Conservation (phyloP, 1,139 yeast genomes). For the Yamadazyma buinensis region DNA sequence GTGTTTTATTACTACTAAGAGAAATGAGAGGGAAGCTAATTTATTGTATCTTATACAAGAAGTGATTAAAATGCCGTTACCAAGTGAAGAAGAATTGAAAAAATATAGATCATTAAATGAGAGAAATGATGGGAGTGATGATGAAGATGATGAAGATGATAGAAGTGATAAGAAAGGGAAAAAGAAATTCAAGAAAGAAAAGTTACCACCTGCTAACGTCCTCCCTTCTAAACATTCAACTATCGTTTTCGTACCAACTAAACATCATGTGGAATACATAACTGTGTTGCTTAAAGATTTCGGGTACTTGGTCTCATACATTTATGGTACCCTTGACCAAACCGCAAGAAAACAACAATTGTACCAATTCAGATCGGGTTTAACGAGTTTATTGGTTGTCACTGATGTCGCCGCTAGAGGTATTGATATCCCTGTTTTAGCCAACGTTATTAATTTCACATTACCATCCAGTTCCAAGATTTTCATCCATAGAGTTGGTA, state of each 20-base stretch:
- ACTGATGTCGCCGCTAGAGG: constrained; percentile 99
- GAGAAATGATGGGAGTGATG: constrained; percentile 43
- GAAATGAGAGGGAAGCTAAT: constrained; percentile 87
- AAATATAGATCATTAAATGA: constrained; percentile 47
- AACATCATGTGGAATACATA: constrained; percentile 94
- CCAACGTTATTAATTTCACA: constrained; percentile 88
- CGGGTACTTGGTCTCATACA: constrained; percentile 84
- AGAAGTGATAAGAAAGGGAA: constrained; percentile 32
- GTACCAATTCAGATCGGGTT: constrained; percentile 77
- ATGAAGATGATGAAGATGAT: constrained; percentile 41
- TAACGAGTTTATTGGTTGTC: constrained; percentile 80
- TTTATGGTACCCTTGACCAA: constrained; percentile 94
- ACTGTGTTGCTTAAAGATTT: constrained; percentile 64
- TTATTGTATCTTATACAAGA: constrained; percentile 72
- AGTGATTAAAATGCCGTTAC: constrained; percentile 80
- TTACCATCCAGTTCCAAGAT: constrained; percentile 91
- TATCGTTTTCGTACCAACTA: constrained; percentile 91
- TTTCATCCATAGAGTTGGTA: constrained; percentile 95
- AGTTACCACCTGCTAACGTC: constrained; percentile 74
- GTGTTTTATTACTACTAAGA: constrained; percentile 80
- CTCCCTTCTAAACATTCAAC: constrained; percentile 85
- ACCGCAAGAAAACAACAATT: constrained; percentile 90
- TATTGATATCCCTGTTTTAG: constrained; percentile 95
- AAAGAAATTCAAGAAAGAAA: constrained; percentile 46
- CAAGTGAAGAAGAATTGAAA: constrained; percentile 60